Conservation (phyloP, 352 stramenopile genomes). For the Elongisporangium undulatum region DNA sequence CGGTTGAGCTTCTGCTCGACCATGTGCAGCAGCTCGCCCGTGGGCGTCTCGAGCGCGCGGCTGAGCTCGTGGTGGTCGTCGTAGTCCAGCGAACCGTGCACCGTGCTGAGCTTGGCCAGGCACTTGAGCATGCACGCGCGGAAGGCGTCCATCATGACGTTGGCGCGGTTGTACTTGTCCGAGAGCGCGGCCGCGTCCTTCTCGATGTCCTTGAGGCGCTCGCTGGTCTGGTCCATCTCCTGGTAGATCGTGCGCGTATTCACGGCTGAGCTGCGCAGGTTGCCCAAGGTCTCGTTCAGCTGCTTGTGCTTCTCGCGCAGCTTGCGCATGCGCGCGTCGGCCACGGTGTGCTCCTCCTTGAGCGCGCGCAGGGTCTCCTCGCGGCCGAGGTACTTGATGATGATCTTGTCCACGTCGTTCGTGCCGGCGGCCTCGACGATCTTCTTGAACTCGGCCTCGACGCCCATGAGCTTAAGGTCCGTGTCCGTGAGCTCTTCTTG, state of each 20-base stretch:
- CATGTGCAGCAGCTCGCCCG: slow-evolving; percentile 65
- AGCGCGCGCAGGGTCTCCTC: slow-evolving; percentile 69
- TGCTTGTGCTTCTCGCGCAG: slow-evolving; percentile 75
- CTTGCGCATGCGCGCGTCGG: slow-evolving; percentile 70
- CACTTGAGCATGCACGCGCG: slow-evolving; percentile 82
- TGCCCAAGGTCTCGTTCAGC: slow-evolving; percentile 56
- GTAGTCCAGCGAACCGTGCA: slow-evolving; percentile 68
- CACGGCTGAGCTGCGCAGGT: slow-evolving; percentile 58
- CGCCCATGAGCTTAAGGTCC: slow-evolving; percentile 54
- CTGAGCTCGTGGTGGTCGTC: slow-evolving; percentile 72
- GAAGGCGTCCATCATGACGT: slow-evolving; percentile 80
- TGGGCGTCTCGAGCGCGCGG: slow-evolving; percentile 60
- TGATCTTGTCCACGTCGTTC: slow-evolving; percentile 82
- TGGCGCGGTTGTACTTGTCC: slow-evolving; percentile 68
- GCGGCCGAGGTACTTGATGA: slow-evolving; percentile 61
- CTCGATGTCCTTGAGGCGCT: slow-evolving; percentile 81
- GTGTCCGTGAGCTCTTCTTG: slow-evolving; percentile 74
- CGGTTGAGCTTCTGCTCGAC: slow-evolving; percentile 83
- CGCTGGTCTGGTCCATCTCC: slow-evolving; percentile 79
- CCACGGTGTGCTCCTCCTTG: slow-evolving; percentile 74
- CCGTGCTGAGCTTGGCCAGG: slow-evolving; percentile 63
- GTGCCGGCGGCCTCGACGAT: slow-evolving; percentile 73
- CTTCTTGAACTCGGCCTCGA: slow-evolving; percentile 72
- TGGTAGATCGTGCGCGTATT: slow-evolving; percentile 85
- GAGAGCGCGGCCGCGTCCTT: slow-evolving; percentile 66